phyloP scores from a whole-genome alignment of 2,329 filamentous ascomycete species.

The Aspergillus flavus region DNA sequence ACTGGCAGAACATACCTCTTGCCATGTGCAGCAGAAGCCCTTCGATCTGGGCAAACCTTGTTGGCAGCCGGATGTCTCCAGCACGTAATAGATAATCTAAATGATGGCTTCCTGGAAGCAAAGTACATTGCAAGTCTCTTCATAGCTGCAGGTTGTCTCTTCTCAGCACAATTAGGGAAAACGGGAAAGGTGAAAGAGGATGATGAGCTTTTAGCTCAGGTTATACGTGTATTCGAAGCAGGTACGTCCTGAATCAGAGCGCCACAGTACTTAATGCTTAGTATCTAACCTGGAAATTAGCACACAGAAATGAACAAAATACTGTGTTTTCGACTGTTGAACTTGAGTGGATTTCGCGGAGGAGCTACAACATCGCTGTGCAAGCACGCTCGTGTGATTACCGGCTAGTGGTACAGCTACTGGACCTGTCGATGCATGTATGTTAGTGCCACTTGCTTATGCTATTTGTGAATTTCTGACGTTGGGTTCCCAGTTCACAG shows the following conservation, averaged over 20 bases:
- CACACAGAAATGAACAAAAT: constrained; percentile 43
- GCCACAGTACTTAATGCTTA: constrained; percentile 30
- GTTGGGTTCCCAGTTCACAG: constrained; percentile 37
- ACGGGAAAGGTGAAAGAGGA: constrained; percentile 21
- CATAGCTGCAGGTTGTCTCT: constrained; percentile 58
- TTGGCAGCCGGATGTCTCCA: constrained; percentile 64
- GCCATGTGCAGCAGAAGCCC: constrained; percentile 77
- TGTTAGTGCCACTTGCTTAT: neutral
- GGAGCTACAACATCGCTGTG: constrained; percentile 76
- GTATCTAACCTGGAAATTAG: constrained; percentile 45
- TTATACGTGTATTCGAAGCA: constrained; percentile 59
- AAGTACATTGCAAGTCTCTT: constrained; percentile 65
- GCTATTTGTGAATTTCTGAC: neutral
- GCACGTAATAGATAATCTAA: constrained; percentile 60
- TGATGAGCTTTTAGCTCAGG: constrained; percentile 43
- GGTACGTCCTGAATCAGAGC: constrained; percentile 37
- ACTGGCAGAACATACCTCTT: constrained; percentile 69
- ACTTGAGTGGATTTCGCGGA: constrained; percentile 81
- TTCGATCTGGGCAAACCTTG: constrained; percentile 62
- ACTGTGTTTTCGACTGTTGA: constrained; percentile 65
- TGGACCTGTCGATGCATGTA: constrained; percentile 49
- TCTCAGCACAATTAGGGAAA: constrained; percentile 44
- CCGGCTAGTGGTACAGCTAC: constrained; percentile 57
- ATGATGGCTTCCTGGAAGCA: constrained; percentile 50
- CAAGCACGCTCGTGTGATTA: constrained; percentile 64